Percentiles rank a stretch among this genome's conserved stretches.
Evolutionary conservation across 2,329 filamentous ascomycete genomes (phyloP).

Genomic region (Clonostachys rhizophaga): DNA sequence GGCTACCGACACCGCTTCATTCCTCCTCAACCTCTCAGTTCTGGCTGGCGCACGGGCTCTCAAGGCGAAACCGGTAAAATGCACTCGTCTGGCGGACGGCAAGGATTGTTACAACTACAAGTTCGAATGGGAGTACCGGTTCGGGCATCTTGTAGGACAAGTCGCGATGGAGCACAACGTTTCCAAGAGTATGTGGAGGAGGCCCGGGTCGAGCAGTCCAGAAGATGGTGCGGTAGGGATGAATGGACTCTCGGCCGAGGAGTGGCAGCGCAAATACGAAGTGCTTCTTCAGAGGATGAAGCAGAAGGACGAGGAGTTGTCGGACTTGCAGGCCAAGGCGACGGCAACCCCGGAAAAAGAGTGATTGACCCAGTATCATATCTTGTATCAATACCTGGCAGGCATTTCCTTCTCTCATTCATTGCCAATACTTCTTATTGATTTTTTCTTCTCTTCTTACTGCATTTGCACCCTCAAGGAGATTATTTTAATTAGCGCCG

Average conservation of each 20-base stretch:
- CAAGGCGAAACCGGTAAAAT: constrained; percentile 32
- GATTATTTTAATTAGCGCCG: no score
- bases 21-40: constrained; percentile 55
- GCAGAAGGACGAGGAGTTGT: constrained; percentile 50
- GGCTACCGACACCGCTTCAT: constrained; percentile 46
- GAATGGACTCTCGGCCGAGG: constrained; percentile 20
- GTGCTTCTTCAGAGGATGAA: constrained; percentile 56
- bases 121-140: constrained; percentile 50
- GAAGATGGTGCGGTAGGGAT: constrained; percentile 5
- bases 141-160: constrained; percentile 45
- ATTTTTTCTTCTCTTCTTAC: no score
- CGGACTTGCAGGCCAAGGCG: constrained; percentile 34
- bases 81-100: constrained; percentile 36
- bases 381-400: no score
- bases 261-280: constrained; percentile 49
- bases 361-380: no score
- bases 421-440: not conserved
- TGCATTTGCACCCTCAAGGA: no score
- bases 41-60: constrained; percentile 49
- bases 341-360: constrained; percentile 10
- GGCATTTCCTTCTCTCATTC: no score
- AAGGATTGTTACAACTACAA: constrained; percentile 39
- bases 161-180: constrained; percentile 49
- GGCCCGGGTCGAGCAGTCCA: constrained; percentile 4
- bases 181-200: constrained; percentile 34